phyloP scores from a whole-genome alignment of 495 filamentous ascomycete species.

The Trypethelium eluteriae region DNA sequence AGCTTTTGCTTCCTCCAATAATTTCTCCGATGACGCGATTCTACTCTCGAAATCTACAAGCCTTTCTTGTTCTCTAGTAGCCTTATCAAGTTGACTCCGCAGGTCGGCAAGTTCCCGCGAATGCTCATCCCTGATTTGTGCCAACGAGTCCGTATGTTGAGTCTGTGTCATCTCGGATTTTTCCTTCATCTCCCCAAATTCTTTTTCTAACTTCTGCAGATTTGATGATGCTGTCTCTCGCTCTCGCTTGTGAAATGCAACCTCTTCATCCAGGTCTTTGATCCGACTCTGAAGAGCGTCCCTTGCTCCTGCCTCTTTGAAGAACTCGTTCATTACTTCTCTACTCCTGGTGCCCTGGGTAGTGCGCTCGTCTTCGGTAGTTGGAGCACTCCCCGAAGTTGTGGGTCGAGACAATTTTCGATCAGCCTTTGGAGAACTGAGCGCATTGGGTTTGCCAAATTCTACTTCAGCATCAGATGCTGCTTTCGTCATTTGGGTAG shows the following conservation, averaged over 20 bases:
- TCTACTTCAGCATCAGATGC: slow-evolving; percentile 5
- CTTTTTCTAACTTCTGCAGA: neutral
- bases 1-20: neutral
- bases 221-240: neutral
- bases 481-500: neutral
- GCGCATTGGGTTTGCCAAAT: neutral
- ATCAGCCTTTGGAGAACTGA: neutral
- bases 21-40: neutral
- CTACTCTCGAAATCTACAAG: neutral
- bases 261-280: slow-evolving; percentile 5
- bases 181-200: neutral
- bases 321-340: slow-evolving; percentile 5
- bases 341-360: slow-evolving; percentile 1
- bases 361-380: slow-evolving; percentile 2
- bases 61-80: neutral
- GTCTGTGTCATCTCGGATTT: neutral
- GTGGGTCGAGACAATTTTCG: slow-evolving; percentile 6
- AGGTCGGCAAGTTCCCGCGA: slow-evolving; percentile 7
- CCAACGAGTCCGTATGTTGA: neutral
- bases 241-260: slow-evolving; percentile 5
- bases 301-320: slow-evolving; percentile 5
- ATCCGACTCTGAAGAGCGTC: slow-evolving; percentile 5
- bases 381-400: slow-evolving; percentile 1
- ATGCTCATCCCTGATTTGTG: slow-evolving; percentile 1
- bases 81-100: slow-evolving; percentile 4